Percentiles rank a stretch among this genome's conserved stretches.
Evolutionary conservation across 1,139 yeast species (phyloP).

Genomic region (Pichia sp.): DNA sequence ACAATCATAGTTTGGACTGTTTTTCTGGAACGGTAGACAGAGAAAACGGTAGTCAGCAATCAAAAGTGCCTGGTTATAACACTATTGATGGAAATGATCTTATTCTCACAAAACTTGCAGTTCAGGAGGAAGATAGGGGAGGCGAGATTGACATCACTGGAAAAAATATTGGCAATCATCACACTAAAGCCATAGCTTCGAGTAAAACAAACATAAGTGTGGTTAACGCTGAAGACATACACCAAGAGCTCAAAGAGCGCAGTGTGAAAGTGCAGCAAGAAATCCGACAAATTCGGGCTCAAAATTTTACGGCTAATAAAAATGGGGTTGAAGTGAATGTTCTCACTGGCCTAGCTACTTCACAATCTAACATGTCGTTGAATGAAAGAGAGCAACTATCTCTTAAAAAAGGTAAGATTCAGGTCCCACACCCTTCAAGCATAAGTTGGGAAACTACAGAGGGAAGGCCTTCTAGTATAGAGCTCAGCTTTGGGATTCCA

Average conservation of each 20-base stretch:
- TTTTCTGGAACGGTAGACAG: neutral
- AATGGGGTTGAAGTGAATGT: slow-evolving; percentile 11
- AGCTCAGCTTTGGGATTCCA: slow-evolving; percentile 48
- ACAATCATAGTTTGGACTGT: neutral
- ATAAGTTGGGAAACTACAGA: neutral
- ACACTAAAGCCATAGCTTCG: no score
- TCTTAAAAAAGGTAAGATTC: slow-evolving; percentile 5
- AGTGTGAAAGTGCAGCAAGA: neutral
- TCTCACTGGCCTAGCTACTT: slow-evolving; percentile 20
- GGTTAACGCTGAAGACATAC: no score
- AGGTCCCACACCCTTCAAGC: slow-evolving; percentile 20
- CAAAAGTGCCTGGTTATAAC: no score
- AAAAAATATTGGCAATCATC: no score
- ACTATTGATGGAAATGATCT: no score
- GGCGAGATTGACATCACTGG: no score
- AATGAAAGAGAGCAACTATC: slow-evolving; percentile 19
- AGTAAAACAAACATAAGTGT: no score
- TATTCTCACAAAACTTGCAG: no score
- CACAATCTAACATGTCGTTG: slow-evolving; percentile 13
- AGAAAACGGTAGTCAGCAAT: neutral
- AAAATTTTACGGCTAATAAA: neutral
- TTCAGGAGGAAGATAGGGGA: no score
- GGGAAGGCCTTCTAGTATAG: slow-evolving; percentile 29
- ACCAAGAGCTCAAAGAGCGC: no score
- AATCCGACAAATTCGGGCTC: neutral